Evolutionary conservation across 202 grass and related monocot species (phyloP), one percentile per base, ranked within the genome.

Genomic region (Schoenoplectus tabernaemontani): DNA sequence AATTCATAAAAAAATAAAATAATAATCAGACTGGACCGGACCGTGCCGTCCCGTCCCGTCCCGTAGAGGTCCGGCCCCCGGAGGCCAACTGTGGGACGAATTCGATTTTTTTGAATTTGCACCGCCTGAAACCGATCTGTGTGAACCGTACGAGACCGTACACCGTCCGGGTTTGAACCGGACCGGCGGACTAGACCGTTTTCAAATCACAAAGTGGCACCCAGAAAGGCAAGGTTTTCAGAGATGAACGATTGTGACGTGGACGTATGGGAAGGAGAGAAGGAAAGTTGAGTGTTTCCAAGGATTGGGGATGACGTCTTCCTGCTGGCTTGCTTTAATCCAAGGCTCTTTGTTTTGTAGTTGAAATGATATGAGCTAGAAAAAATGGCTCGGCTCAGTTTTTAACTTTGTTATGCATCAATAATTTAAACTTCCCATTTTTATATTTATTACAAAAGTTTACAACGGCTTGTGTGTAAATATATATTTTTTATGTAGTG

Each of bases 221-320:
- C 57, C 76, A 78, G 11, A 24, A 10, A 76, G 22, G 5, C 4
- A n/a, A 56, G 16, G 51, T 56, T 15, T 56, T 16, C 51, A 56
- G 15, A 51, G 48, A 51, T 51, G 64, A 79, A 38, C 19, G 77
- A 79, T 62, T n/a, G 57, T 80, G 77, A 80, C 77, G 77, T 50
- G 77, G 77, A 64, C 77, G 22, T 46, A 80, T 80, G 41, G 77
- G 23, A 32, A 53, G 26, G 24, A 44, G 15, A 23, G 39, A 17
- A 67, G 7, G 7, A 39, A 12, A 34, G 10, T 77, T 57, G 33
- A 41, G 75, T 78, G 37, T 80, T 60, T 63, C 58, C 77, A 33
- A 63, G 9, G 38, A 80, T 64, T 64, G 11, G 77, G 57, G 58
- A 80, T 64, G 77, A 80, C 39, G 77, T 80, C 77, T 64, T 63